A percentile compares a stretch with the other conserved stretches of the same genome.
Evolutionary conservation across 768 basidiomycete species (phyloP).

Genomic region (Termitomyces sp.): DNA sequence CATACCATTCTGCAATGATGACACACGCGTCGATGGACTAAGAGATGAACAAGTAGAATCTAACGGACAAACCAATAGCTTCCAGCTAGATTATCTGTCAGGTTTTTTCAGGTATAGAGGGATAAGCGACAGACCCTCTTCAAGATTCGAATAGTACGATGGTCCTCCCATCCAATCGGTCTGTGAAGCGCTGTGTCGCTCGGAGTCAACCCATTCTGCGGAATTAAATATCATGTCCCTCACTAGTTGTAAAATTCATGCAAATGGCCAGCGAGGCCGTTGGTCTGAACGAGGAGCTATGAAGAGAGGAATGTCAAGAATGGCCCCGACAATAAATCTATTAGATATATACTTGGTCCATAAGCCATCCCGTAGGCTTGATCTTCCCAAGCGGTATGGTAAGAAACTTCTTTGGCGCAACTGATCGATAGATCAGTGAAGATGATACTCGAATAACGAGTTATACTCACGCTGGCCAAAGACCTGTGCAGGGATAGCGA

Average conservation of each 20-base stretch:
- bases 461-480: constrained; percentile 22
- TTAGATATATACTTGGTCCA: constrained; percentile 41
- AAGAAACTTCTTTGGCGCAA: constrained; percentile 39
- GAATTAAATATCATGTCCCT: not conserved
- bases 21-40: not conserved
- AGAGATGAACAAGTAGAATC: not conserved
- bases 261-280: constrained; percentile 40
- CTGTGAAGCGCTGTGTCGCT: constrained; percentile 27
- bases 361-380: constrained; percentile 38
- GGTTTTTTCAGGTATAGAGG: not conserved
- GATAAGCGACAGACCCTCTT: constrained; percentile 31
- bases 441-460: not conserved
- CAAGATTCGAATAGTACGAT: constrained; percentile 37
- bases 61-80: constrained; percentile 56
- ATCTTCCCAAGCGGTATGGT: constrained; percentile 36
- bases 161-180: constrained; percentile 41
- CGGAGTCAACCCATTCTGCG: not conserved
- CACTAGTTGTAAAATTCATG: constrained; percentile 32
- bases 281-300: constrained; percentile 39
- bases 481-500: constrained; percentile 8
- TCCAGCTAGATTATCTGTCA: constrained; percentile 32
- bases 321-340: not conserved
- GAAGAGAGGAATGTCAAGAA: not conserved
- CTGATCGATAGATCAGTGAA: constrained; percentile 16
- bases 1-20: constrained; percentile 42